These are phyloP conservation scores for Solanum verrucosum DNA, from an alignment of 257 asterid species.

Conservation along the genomic window DNA sequence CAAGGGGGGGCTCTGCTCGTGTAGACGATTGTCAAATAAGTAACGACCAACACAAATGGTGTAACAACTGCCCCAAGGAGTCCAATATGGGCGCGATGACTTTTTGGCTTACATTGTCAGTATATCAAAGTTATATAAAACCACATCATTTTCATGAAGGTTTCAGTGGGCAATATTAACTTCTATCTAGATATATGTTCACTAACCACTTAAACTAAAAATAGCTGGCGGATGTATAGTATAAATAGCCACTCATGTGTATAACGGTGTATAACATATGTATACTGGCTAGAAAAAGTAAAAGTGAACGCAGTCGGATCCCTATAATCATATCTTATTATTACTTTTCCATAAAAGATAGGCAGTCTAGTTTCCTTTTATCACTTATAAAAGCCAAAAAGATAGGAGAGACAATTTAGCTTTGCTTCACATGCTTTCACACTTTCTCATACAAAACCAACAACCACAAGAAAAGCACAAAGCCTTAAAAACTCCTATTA, in stretches of 20 bases:
- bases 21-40: background rate
- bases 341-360: slow-evolving; percentile 23
- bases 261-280: background rate
- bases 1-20: background rate
- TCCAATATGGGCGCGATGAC: background rate
- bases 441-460: slow-evolving; percentile 70
- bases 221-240: background rate
- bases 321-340: background rate
- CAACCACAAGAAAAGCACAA: slow-evolving; percentile 86
- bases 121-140: background rate
- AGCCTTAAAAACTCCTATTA: slow-evolving; percentile 19
- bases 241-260: background rate
- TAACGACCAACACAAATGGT: background rate
- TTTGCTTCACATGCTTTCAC: slow-evolving; percentile 83
- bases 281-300: background rate
- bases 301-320: background rate
- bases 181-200: background rate
- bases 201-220: background rate
- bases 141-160: background rate
- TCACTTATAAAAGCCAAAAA: slow-evolving; percentile 25
- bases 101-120: background rate
- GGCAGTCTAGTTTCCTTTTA: slow-evolving; percentile 62
- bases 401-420: slow-evolving; percentile 48
- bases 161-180: background rate
- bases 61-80: background rate